A percentile compares a stretch with the other conserved stretches of the same genome.
phyloP scores from a whole-genome alignment of 2,329 filamentous ascomycete species.

The Pseudogymnoascus sp. region DNA sequence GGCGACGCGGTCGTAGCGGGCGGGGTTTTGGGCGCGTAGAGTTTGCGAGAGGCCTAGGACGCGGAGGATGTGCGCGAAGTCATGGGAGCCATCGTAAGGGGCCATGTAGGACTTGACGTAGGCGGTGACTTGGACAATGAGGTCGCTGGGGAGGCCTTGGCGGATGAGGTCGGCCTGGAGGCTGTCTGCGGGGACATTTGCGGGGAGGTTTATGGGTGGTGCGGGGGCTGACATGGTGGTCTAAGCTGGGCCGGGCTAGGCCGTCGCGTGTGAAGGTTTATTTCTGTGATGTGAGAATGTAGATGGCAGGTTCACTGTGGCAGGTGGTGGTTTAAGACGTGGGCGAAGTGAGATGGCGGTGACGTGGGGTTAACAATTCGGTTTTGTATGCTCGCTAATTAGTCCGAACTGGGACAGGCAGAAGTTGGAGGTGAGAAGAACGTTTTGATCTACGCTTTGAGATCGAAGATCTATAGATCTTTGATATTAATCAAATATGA shows the following conservation, averaged over 20 bases:
- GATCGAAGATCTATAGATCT: not conserved
- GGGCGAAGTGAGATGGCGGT: not conserved
- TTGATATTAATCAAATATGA: not conserved
- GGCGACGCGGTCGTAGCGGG: conserved; percentile 43
- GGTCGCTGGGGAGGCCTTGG: conserved; percentile 15
- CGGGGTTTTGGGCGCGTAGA: conserved; percentile 42
- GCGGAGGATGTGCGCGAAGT: conserved; percentile 76
- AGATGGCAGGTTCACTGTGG: not conserved
- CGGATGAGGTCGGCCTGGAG: not conserved
- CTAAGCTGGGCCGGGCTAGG: not conserved
- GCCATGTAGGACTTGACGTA: conserved; percentile 69
- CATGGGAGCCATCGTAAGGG: conserved; percentile 77
- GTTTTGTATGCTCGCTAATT: not conserved
- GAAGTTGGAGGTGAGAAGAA: not conserved
- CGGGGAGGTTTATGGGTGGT: not conserved
- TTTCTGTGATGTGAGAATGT: not conserved
- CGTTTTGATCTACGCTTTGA: not conserved
- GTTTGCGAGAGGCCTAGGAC: conserved; percentile 66
- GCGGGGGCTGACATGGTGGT: not conserved
- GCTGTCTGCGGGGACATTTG: not conserved
- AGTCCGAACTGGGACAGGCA: not conserved
- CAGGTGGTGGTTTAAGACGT: not conserved
- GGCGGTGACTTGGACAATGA: conserved; percentile 49
- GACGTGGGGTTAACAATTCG: not conserved
- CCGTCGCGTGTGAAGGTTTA: not conserved